These are phyloP conservation scores for Cyberlindnera lachancei DNA, from an alignment of 805 yeast species.

Conservation along the genomic window DNA sequence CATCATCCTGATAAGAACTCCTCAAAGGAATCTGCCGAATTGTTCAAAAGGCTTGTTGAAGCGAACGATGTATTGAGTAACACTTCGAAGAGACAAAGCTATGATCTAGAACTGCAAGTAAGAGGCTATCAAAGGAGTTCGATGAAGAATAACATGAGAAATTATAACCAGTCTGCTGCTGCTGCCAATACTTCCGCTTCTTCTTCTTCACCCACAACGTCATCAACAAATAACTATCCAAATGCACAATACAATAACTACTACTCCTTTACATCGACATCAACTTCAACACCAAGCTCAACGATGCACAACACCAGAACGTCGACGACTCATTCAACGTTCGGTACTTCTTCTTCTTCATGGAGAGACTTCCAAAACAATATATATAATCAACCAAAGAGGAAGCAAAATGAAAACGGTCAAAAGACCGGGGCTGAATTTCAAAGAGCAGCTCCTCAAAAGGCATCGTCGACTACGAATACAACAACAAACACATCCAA, in stretches of 20 bases:
- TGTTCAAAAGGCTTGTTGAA: slow-evolving; percentile 25
- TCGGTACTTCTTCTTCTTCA: too few species aligned
- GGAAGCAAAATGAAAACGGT: slow-evolving; percentile 1
- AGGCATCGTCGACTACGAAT: background rate
- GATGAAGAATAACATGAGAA: too few species aligned
- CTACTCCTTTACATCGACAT: too few species aligned
- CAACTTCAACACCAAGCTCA: too few species aligned
- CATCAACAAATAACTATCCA: too few species aligned
- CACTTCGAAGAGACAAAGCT: slow-evolving; percentile 18
- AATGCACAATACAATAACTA: too few species aligned
- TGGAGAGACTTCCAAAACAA: background rate
- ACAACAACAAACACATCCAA: background rate
- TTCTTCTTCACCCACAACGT: too few species aligned
- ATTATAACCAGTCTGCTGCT: too few species aligned
- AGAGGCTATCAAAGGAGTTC: background rate
- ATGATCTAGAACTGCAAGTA: slow-evolving; percentile 17
- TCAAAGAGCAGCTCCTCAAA: background rate
- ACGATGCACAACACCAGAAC: too few species aligned
- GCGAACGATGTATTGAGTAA: slow-evolving; percentile 28
- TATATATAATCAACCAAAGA: slow-evolving; percentile 1
- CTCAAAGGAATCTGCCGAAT: slow-evolving; percentile 17
- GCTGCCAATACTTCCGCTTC: too few species aligned
- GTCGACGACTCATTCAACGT: too few species aligned
- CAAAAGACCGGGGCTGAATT: slow-evolving; percentile 2
- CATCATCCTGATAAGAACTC: slow-evolving; percentile 40